Conservation (phyloP, 768 basidiomycete species). For the Paxillus involutus region DNA sequence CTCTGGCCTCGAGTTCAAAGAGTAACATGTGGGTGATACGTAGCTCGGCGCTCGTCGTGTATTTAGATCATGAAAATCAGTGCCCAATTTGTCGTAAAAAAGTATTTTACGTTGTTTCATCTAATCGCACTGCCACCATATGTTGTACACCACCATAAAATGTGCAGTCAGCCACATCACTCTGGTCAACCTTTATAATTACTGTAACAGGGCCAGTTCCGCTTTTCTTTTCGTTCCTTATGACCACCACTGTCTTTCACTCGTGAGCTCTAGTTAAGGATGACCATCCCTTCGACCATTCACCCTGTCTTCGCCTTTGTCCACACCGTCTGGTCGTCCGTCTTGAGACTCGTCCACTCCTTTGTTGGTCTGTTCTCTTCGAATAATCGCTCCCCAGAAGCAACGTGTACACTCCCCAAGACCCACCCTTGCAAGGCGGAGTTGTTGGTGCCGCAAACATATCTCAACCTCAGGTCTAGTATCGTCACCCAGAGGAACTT, state of each 20-base stretch:
- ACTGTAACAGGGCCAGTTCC: too few species aligned
- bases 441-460: not conserved
- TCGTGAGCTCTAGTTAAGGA: constrained; percentile 9
- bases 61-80: too few species aligned
- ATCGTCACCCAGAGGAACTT: constrained; percentile 15
- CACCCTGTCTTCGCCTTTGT: constrained; percentile 15
- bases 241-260: constrained; percentile 13
- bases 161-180: too few species aligned
- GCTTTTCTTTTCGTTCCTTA: not conserved
- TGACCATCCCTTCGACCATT: constrained; percentile 8
- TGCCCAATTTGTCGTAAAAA: too few species aligned
- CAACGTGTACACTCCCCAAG: constrained; percentile 4
- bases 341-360: constrained; percentile 29
- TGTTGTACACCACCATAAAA: too few species aligned
- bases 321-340: constrained; percentile 20
- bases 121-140: too few species aligned
- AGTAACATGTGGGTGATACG: too few species aligned
- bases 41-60: too few species aligned
- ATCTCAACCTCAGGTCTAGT: constrained; percentile 16
- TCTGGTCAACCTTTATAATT: too few species aligned
- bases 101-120: too few species aligned
- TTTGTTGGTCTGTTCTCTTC: constrained; percentile 19
- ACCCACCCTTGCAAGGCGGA: constrained; percentile 1
- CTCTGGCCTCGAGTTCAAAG: too few species aligned
- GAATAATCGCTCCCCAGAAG: constrained; percentile 10